Evolutionary conservation across 2,329 filamentous ascomycete genomes (phyloP).

Genomic region (Phoma sp.): DNA sequence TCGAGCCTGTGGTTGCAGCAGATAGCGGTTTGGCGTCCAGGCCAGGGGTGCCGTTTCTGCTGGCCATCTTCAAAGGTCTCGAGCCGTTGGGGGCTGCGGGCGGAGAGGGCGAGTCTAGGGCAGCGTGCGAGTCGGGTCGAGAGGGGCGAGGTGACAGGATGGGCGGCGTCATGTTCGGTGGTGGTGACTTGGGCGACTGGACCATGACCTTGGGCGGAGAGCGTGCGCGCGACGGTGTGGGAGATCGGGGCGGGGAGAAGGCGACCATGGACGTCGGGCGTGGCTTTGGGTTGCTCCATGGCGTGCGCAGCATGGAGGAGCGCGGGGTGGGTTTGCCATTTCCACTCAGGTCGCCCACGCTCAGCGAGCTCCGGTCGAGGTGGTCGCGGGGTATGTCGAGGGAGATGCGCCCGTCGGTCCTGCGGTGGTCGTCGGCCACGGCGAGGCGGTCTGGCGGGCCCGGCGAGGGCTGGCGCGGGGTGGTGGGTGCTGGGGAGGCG

Average conservation of each 20-base stretch:
- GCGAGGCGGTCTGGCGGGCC: constrained; percentile 42
- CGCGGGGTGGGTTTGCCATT: constrained; percentile 42
- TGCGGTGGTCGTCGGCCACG: constrained; percentile 36
- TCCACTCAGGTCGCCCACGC: constrained; percentile 47
- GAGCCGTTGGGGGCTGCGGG: constrained; percentile 25
- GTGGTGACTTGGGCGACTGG: constrained; percentile 72
- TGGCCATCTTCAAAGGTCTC: constrained; percentile 47
- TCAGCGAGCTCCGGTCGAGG: constrained; percentile 29
- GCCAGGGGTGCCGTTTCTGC: constrained; percentile 50
- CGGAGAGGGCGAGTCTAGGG: constrained; percentile 33
- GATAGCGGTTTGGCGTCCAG: constrained; percentile 47
- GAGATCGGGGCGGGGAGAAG: constrained; percentile 54
- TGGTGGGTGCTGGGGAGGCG: constrained; percentile 18
- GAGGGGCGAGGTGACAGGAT: constrained; percentile 46
- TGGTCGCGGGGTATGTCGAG: constrained; percentile 50
- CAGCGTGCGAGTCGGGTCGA: constrained; percentile 30
- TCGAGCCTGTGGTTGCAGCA: constrained; percentile 20
- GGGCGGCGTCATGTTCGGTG: constrained; percentile 46
- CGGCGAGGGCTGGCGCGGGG: constrained; percentile 38
- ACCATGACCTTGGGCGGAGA: constrained; percentile 71
- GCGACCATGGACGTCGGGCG: constrained; percentile 59
- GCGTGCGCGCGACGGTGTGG: constrained; percentile 54
- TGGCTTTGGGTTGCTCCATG: constrained; percentile 45
- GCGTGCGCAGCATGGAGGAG: constrained; percentile 42
- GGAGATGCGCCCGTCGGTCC: constrained; percentile 47